Evolutionary conservation across 2,329 filamentous ascomycete genomes (phyloP).

Genomic region (Neoscytalidium dimidiatum): DNA sequence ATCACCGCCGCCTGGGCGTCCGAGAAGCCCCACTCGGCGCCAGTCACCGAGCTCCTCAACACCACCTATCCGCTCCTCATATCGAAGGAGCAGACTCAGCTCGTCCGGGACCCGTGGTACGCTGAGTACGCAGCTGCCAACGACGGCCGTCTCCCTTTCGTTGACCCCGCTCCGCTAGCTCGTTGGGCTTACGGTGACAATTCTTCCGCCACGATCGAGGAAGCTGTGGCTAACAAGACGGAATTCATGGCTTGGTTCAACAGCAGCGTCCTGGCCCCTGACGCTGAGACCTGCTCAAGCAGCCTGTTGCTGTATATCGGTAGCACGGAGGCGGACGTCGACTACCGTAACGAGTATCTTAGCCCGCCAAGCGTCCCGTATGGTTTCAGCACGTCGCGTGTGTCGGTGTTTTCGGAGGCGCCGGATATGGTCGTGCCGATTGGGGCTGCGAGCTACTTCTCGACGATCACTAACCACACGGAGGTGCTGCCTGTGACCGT

Average conservation of each 20-base stretch:
- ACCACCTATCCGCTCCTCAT: conserved; percentile 51
- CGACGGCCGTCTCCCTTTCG: conserved; percentile 49
- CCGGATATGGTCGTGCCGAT: conserved; percentile 50
- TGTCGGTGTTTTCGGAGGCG: conserved; percentile 51
- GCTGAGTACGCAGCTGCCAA: conserved; percentile 50
- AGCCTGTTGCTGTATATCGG: conserved; percentile 53
- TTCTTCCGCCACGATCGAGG: conserved; percentile 38
- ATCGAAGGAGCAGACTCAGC: conserved; percentile 48
- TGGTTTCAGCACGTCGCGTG: conserved; percentile 51
- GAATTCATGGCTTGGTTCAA: conserved; percentile 53
- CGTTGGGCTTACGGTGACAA: conserved; percentile 52
- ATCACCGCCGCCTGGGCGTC: conserved; percentile 39
- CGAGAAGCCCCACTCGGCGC: conserved; percentile 32
- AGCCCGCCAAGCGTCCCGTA: conserved; percentile 47
- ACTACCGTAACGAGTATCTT: conserved; percentile 49
- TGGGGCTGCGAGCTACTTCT: conserved; percentile 44
- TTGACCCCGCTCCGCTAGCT: conserved; percentile 51
- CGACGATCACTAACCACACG: conserved; percentile 49
- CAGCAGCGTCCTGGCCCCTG: conserved; percentile 44
- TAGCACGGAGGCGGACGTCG: conserved; percentile 38
- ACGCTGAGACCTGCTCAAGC: conserved; percentile 50
- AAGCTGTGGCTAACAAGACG: conserved; percentile 54
- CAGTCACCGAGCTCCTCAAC: conserved; percentile 42
- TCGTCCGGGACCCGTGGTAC: conserved; percentile 52
- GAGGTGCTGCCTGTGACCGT: conserved; percentile 61